Conservation (phyloP, 495 filamentous ascomycete genomes). For the Tetracladium setigerum region DNA sequence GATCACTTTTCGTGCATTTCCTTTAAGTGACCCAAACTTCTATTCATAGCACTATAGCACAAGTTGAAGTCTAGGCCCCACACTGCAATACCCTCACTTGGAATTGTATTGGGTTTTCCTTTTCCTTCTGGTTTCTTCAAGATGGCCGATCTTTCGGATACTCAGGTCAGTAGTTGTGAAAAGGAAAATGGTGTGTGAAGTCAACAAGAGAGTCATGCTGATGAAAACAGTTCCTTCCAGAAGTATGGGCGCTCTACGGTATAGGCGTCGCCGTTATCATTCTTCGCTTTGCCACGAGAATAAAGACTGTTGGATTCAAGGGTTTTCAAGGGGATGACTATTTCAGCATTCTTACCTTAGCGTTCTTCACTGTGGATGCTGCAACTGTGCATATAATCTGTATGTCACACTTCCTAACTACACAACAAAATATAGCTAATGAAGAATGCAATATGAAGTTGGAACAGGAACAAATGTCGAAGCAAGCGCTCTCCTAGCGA, state of each 20-base stretch:
- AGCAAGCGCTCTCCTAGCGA: neutral
- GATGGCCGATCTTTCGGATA: too few relatives aligned
- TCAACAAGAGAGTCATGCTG: neutral
- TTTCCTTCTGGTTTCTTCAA: too few relatives aligned
- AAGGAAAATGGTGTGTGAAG: too few relatives aligned
- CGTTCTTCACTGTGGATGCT: slow-evolving; percentile 20
- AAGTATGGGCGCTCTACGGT: slow-evolving; percentile 21
- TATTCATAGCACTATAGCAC: too few relatives aligned
- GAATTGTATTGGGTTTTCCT: too few relatives aligned
- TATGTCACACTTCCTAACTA: neutral
- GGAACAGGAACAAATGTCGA: slow-evolving; percentile 2
- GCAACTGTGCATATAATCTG: slow-evolving; percentile 1
- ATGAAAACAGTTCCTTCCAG: slow-evolving; percentile 12
- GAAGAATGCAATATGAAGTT: neutral
- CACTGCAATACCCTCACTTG: too few relatives aligned
- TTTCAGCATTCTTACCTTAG: slow-evolving; percentile 13
- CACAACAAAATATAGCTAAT: neutral
- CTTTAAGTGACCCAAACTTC: too few relatives aligned
- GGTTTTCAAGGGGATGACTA: slow-evolving; percentile 24
- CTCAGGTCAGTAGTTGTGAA: too few relatives aligned
- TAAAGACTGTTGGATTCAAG: slow-evolving; percentile 18
- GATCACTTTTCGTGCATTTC: too few relatives aligned
- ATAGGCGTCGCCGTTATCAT: slow-evolving; percentile 17
- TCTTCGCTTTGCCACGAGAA: slow-evolving; percentile 18
- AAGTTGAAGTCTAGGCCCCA: too few relatives aligned